phyloP scores from a whole-genome alignment of 179 eudicot species.

The Silene coronaria region DNA sequence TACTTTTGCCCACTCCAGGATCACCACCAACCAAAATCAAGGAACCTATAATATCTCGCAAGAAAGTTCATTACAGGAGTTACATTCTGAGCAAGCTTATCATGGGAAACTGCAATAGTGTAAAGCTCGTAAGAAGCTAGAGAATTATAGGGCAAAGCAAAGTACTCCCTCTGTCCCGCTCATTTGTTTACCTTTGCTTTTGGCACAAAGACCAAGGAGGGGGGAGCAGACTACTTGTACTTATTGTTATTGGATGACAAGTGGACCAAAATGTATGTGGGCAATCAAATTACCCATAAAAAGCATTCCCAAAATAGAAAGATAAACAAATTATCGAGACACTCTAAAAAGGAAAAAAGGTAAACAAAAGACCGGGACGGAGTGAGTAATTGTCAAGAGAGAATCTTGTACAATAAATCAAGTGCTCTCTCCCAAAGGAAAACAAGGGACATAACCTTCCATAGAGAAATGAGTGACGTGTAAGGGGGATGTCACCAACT shows the following conservation, averaged over 20 bases:
- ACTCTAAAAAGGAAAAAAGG: not conserved
- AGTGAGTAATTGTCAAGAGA: too few relatives aligned
- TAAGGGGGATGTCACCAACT: not conserved
- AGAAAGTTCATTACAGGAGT: not conserved
- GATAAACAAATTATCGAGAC: too few relatives aligned
- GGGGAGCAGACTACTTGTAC: too few relatives aligned
- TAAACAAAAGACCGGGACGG: too few relatives aligned
- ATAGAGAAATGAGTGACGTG: not conserved
- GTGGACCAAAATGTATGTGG: too few relatives aligned
- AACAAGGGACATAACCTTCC: not conserved
- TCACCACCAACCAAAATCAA: slow-evolving; percentile 91
- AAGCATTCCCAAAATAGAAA: too few relatives aligned
- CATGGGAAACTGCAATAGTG: not conserved
- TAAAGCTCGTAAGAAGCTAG: not conserved
- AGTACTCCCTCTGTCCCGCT: not conserved
- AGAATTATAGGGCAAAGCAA: not conserved
- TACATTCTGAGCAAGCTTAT: not conserved
- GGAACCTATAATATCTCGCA: slow-evolving; percentile 48
- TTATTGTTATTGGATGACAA: too few relatives aligned
- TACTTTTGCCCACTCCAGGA: slow-evolving; percentile 99
- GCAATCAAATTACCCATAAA: too few relatives aligned
- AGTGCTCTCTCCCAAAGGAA: not conserved
- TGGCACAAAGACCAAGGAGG: too few relatives aligned
- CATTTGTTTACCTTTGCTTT: too few relatives aligned
- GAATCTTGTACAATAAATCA: not conserved